Evolutionary conservation across 73 alveolate genomes (phyloP).

Genomic region (Paramecium pentaurelia): DNA sequence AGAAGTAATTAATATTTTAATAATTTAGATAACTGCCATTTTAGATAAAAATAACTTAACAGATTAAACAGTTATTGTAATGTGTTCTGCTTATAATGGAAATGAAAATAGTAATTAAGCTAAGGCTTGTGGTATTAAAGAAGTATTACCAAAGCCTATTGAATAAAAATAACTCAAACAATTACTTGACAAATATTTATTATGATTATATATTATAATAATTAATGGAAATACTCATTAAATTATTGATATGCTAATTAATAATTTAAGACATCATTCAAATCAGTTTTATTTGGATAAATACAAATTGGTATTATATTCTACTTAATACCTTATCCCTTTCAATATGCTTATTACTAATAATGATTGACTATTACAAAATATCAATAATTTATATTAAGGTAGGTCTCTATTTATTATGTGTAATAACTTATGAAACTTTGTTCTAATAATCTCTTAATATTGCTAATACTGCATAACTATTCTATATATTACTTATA

Average conservation of each 20-base stretch:
- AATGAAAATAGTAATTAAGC: neutral
- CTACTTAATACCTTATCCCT: neutral
- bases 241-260: neutral
- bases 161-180: neutral
- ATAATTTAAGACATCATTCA: neutral
- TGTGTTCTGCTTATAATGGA: conserved; percentile 18
- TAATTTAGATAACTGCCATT: neutral
- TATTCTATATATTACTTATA: neutral
- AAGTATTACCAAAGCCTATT: neutral
- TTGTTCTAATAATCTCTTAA: neutral
- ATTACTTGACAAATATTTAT: conserved; percentile 3
- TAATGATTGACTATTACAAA: neutral
- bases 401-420: neutral
- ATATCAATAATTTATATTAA: neutral
- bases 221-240: neutral
- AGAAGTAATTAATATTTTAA: neutral
- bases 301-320: neutral
- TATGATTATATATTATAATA: neutral
- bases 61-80: neutral
- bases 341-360: neutral
- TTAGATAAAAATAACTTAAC: neutral
- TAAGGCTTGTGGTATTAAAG: neutral
- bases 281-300: neutral
- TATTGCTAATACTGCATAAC: neutral
- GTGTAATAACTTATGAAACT: neutral